Evolutionary conservation across 2,329 filamentous ascomycete species (phyloP), one percentile per base, ranked within the genome.

Genomic region (Fusarium longipes): DNA sequence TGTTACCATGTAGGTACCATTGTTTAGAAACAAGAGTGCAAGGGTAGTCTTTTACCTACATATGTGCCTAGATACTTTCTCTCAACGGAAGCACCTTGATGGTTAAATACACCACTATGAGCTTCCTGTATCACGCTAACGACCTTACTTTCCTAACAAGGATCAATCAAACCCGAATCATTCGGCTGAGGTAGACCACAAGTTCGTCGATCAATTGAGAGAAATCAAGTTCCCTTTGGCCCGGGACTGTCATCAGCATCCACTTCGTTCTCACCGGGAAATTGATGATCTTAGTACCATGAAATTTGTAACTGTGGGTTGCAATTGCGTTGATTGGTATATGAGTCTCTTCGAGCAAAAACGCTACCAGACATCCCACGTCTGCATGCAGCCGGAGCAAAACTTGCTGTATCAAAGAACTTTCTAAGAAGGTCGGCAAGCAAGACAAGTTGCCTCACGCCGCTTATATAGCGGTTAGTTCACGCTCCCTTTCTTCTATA

Each of bases 71-170:
- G n/a, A n/a, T n/a, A 8, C 24, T 39, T 24, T 24, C 29, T 50
- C 8, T 42, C 8, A 30, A 32, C 59, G 14, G 15, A 22, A 18
- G 15, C 30, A 68, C 65, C 65, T 45, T 68, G 65, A 68, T 68
- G 55, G 65, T 20, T 20, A 45, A 29, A 45, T 7, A 22, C 30
- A 30, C 33, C 44, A 50, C 29, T 11, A 30, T 6, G n/a, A 25
- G 18, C 12, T 10, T 25, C 10, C 3, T 17, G 30, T 33, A 25
- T 33, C 18, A 15, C 10, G 38, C n/a, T 1, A 20, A 39, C 11
- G 33, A 32, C 38, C 38, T 35, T 38, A 40, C 42, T 49, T 25
- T 27, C 15, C 29, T 56, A 9, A 7, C 20, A n/a, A 6, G 12
- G 24, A 4, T 10, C 0, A 8, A 3, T 12, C 3, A 1, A 4